A percentile compares a stretch with the other conserved stretches of the same genome.
phyloP scores from a whole-genome alignment of 2,329 filamentous ascomycete species.

The Diaporthe sp. region DNA sequence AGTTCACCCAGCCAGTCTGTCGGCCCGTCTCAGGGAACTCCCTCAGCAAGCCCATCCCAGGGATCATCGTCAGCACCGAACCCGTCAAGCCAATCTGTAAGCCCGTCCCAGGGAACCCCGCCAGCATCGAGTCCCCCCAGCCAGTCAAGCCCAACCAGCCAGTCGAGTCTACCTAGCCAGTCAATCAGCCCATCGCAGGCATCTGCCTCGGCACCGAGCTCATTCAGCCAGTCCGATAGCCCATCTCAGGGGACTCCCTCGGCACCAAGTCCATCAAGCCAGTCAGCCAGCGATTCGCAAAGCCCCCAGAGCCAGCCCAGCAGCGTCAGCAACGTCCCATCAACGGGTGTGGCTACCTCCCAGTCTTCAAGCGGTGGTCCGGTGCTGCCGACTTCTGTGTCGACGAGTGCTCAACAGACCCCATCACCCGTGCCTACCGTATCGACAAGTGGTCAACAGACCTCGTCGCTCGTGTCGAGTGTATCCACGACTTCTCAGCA shows the following conservation, averaged over 20 bases:
- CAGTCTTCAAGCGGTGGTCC: neutral
- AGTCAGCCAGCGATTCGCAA: neutral
- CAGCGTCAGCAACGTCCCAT: neutral
- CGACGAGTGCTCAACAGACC: neutral
- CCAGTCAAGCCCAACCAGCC: too few species aligned
- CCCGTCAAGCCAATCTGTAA: neutral
- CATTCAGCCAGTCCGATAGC: neutral
- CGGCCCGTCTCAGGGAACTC: neutral
- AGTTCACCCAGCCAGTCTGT: neutral
- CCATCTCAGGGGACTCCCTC: neutral
- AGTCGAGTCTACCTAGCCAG: too few species aligned
- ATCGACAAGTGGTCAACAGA: neutral
- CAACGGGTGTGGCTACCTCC: neutral
- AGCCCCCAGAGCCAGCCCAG: neutral
- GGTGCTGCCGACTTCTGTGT: neutral
- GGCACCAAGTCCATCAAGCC: neutral
- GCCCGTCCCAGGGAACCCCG: neutral
- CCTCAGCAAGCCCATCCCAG: too few species aligned
- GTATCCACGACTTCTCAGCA: neutral
- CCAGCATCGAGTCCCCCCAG: neutral
- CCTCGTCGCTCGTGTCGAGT: too few species aligned
- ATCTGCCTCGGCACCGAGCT: neutral
- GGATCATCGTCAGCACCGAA: too few species aligned
- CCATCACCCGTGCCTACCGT: neutral
- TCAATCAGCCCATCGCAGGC: neutral